These are phyloP conservation scores for Arthrobotrys entomopaga DNA, from an alignment of 2,329 filamentous ascomycete genomes.

Conservation along the genomic window DNA sequence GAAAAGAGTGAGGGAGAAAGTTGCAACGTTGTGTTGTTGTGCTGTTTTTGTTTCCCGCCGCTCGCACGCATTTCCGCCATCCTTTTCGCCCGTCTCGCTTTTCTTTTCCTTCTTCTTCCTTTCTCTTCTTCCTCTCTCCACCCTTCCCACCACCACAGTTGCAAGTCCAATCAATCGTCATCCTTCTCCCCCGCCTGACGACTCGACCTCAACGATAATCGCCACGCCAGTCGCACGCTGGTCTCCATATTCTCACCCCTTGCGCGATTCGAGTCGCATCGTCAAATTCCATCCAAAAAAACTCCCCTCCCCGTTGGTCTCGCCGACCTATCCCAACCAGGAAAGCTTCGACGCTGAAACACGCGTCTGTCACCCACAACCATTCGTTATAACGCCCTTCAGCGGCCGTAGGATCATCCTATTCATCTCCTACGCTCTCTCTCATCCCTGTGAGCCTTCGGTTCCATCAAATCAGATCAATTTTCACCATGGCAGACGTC, in stretches of 20 bases:
- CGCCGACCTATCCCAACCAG: constrained; percentile 32
- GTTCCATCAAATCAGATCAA: constrained; percentile 12
- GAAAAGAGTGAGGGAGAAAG: background rate
- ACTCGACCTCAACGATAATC: constrained; percentile 27
- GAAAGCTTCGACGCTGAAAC: constrained; percentile 47
- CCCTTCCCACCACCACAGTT: constrained; percentile 5
- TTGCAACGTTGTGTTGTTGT: constrained; percentile 30
- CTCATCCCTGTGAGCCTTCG: background rate
- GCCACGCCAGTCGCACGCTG: constrained; percentile 25
- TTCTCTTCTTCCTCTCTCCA: constrained; percentile 28
- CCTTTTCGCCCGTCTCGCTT: constrained; percentile 50
- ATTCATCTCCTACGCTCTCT: background rate
- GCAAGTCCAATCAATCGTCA: background rate
- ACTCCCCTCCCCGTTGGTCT: constrained; percentile 7
- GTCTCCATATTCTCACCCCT: constrained; percentile 16
- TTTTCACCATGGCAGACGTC: constrained; percentile 34
- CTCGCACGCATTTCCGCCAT: constrained; percentile 38
- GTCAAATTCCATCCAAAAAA: constrained; percentile 19
- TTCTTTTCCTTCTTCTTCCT: constrained; percentile 29
- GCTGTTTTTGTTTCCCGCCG: constrained; percentile 53
- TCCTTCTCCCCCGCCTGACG: constrained; percentile 18
- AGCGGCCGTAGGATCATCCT: background rate
- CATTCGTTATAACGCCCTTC: constrained; percentile 21
- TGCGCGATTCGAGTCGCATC: constrained; percentile 54
- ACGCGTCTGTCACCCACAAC: constrained; percentile 47